These are phyloP conservation scores for Pseudoneurospora amorphoporcata DNA, from an alignment of 495 filamentous ascomycete species.

Conservation along the genomic window DNA sequence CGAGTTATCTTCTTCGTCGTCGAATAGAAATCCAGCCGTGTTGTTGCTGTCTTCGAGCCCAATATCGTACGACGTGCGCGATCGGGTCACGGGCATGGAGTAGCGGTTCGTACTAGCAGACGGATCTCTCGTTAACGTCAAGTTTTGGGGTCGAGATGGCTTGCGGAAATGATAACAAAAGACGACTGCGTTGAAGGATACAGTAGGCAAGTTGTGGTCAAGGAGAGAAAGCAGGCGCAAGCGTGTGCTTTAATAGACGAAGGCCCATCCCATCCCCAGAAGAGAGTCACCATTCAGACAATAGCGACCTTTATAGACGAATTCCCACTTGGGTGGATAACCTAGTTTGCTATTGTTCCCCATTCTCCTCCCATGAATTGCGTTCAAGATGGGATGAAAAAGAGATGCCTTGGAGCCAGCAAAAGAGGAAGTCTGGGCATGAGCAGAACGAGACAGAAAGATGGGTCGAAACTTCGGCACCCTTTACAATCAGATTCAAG, in stretches of 20 bases:
- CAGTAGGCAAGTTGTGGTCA: neutral
- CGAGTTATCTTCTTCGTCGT: slow-evolving; percentile 59
- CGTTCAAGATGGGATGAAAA: neutral
- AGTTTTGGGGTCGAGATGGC: slow-evolving; percentile 1
- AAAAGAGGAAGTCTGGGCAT: neutral
- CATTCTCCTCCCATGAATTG: neutral
- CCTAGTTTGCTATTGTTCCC: neutral
- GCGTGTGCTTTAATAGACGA: neutral
- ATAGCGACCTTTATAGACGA: neutral
- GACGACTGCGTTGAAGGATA: neutral
- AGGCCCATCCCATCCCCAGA: neutral
- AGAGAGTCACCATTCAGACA: neutral
- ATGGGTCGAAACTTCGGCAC: neutral
- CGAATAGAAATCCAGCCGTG: slow-evolving; percentile 73
- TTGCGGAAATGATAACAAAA: neutral
- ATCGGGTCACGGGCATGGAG: slow-evolving; percentile 75
- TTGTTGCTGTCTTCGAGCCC: slow-evolving; percentile 57
- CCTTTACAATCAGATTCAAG: neutral
- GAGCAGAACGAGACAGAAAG: neutral
- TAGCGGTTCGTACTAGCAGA: slow-evolving; percentile 62
- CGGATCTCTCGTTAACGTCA: slow-evolving; percentile 7
- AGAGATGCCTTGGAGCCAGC: neutral
- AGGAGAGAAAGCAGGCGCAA: neutral
- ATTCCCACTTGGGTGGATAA: neutral
- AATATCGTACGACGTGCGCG: slow-evolving; percentile 46